Evolutionary conservation across 306 rosid genomes (phyloP), one percentile per base, ranked within the genome.

Genomic region (Lotus japonicus): DNA sequence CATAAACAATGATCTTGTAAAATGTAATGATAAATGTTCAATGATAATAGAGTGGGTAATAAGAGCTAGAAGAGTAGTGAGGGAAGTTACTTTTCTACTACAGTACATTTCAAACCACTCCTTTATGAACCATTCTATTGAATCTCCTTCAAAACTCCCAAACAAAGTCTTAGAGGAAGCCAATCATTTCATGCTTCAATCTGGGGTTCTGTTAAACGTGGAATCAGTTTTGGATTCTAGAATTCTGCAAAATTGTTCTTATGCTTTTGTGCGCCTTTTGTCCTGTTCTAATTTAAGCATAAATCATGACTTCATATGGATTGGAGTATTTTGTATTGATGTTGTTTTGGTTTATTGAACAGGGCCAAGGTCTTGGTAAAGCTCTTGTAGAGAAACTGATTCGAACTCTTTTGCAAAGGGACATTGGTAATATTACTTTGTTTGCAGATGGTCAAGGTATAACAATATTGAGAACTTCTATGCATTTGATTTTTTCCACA

Each of bases 301-400:
- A 44, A 18, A 21, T 61, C 9, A 21, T 66, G 56, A 59, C 43
- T 60, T 38, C 11, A n/a, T 50, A 33, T 23, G 64, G 71, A 51
- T 56, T 67, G 52, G 35, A 38, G 18, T 16, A 43, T 51, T 38
- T 23, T 72, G 62, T 49, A 17, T 49, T 83, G 49, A 76, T 69
- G 56, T 63, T 56, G 43, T 68, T 76, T 45, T n/a, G n/a, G n/a
- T n/a, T 72, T 77, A 35, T 67, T 65, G 56, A 81, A 59, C 73
- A 88, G 96, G 99, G 97, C 52, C 99, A 88, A 83, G 97, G 99
- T 70, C 96, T 94, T 42, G 96, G 99, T 33, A 94, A 86, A 81
- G 83, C 97, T 60, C 97, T 94, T 41, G 85, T 94, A 52, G 97
- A 94, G 82, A 90, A 87, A 83, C 74, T 90, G 54, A 90, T 94